Evolutionary conservation across 257 asterid genomes (phyloP).

Genomic region (Solanum raphanifolium): DNA sequence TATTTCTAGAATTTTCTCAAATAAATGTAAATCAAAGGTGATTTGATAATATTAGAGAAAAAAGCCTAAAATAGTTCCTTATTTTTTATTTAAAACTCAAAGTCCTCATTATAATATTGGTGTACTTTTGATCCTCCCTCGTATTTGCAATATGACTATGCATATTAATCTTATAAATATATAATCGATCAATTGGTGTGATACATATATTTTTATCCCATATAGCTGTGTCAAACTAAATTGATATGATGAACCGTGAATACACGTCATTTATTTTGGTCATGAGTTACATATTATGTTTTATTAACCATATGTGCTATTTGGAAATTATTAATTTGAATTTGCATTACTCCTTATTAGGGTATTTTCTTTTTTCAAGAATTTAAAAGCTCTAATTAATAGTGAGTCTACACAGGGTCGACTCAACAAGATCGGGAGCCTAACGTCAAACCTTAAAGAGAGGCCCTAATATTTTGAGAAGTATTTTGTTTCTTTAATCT

Average conservation of each 20-base stretch:
- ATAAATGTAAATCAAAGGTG: too few species aligned
- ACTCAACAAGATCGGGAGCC: rapidly evolving
- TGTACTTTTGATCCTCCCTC: too few species aligned
- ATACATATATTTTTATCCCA: background rate
- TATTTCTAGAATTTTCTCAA: too few species aligned
- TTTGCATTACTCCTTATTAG: background rate
- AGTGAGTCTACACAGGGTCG: background rate
- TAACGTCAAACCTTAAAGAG: too few species aligned
- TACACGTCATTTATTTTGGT: background rate
- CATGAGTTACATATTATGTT: background rate
- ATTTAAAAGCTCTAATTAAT: background rate
- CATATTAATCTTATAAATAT: too few species aligned
- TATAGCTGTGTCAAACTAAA: background rate
- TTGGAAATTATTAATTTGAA: background rate
- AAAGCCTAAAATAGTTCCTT: too few species aligned
- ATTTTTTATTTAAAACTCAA: too few species aligned
- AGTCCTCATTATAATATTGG: too few species aligned
- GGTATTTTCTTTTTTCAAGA: background rate
- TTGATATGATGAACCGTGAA: background rate
- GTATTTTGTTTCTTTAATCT: too few species aligned
- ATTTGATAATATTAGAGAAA: too few species aligned
- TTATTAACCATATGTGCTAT: background rate
- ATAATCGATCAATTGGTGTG: background rate
- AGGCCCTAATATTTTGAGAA: too few species aligned
- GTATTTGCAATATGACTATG: too few species aligned